These are phyloP conservation scores for Solanum clarkiae DNA, from an alignment of 257 asterid species.

Conservation along the genomic window DNA sequence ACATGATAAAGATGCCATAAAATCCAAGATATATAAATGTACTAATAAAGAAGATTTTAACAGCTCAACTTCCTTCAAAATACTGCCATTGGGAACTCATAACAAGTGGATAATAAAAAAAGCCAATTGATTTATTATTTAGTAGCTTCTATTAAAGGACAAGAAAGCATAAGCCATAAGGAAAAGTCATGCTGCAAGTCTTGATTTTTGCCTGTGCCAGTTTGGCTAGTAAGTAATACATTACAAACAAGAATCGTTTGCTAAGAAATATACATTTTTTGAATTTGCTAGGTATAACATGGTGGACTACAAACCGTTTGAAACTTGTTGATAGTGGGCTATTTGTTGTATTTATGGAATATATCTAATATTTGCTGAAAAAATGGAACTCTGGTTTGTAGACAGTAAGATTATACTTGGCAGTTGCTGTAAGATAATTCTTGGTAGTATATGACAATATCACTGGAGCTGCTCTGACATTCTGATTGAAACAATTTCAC, in stretches of 20 bases:
- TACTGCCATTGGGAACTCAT: neutral
- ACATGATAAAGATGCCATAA: neutral
- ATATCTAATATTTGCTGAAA: neutral
- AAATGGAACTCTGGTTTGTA: neutral
- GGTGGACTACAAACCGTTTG: neutral
- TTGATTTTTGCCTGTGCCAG: neutral
- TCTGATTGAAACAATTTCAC: constrained; percentile 73
- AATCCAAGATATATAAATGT: neutral
- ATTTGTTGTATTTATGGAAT: neutral
- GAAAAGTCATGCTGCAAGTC: neutral
- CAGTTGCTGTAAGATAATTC: neutral
- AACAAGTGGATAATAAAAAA: neutral
- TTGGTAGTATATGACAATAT: neutral
- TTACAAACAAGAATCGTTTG: neutral
- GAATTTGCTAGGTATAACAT: neutral
- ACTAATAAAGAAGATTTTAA: neutral
- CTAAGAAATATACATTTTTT: neutral
- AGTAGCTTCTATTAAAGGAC: neutral
- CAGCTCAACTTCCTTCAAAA: neutral
- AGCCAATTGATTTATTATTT: neutral
- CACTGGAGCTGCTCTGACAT: constrained; percentile 60
- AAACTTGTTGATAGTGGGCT: neutral
- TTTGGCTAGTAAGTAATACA: neutral
- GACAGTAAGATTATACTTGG: neutral
- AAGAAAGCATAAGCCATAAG: neutral